These are phyloP conservation scores for Vinca minor DNA, from an alignment of 257 asterid genomes.

Conservation along the genomic window DNA sequence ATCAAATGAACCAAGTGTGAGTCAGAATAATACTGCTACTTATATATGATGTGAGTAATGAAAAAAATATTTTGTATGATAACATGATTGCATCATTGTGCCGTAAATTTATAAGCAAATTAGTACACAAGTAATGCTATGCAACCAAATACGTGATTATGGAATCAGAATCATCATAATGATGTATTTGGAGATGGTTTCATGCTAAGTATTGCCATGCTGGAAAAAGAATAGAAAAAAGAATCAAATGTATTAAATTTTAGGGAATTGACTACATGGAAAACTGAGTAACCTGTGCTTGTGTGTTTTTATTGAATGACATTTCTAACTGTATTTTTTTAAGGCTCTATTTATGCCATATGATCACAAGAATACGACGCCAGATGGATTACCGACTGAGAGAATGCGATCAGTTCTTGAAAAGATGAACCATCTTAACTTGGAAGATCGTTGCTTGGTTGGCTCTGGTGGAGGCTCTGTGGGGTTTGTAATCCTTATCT, in stretches of 20 bases:
- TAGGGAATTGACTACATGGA: neutral
- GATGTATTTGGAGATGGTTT: too few species aligned
- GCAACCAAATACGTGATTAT: neutral
- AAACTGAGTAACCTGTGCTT: neutral
- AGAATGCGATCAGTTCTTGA: slow-evolving; percentile 80
- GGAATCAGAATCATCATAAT: neutral
- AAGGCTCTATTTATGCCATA: slow-evolving; percentile 98
- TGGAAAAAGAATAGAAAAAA: too few species aligned
- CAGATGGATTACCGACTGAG: slow-evolving; percentile 70
- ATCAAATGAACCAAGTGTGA: neutral
- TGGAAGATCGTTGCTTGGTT: slow-evolving; percentile 69
- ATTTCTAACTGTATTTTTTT: slow-evolving; percentile 15
- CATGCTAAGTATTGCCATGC: too few species aligned
- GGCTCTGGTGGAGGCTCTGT: slow-evolving; percentile 99
- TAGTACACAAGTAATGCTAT: neutral
- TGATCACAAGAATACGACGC: slow-evolving; percentile 94
- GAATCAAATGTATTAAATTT: neutral
- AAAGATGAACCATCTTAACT: slow-evolving; percentile 72
- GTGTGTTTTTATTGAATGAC: slow-evolving; percentile 9
- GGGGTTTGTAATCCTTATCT: slow-evolving; percentile 64
- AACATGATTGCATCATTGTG: neutral
- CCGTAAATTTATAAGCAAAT: neutral
- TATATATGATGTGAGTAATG: neutral
- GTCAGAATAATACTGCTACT: neutral
- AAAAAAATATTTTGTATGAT: slow-evolving; percentile 1